A percentile compares a stretch with the other conserved stretches of the same genome.
Conservation (phyloP, 2,329 filamentous ascomycete genomes). For the Juglanconis oblonga region DNA sequence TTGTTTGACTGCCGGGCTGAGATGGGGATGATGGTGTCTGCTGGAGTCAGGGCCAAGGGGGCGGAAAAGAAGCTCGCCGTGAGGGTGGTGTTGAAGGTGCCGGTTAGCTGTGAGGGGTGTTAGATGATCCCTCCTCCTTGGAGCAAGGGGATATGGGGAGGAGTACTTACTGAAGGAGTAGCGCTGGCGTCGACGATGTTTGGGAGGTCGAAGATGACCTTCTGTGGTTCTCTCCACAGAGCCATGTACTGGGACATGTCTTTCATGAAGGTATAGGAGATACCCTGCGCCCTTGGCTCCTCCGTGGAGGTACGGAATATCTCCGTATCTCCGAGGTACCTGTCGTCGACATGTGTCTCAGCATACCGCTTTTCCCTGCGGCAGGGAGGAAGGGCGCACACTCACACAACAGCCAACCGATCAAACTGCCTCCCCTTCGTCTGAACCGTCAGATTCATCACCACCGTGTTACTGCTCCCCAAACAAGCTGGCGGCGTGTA, state of each 20-base stretch:
- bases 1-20: constrained; percentile 50
- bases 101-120: constrained; percentile 37
- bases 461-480: constrained; percentile 56
- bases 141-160: constrained; percentile 32
- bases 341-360: not conserved
- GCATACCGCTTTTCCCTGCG: constrained; percentile 39
- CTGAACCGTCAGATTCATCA: constrained; percentile 64
- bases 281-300: constrained; percentile 58
- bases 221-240: constrained; percentile 58
- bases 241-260: constrained; percentile 61
- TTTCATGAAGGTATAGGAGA: constrained; percentile 63
- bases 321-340: constrained; percentile 61
- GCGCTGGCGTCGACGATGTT: constrained; percentile 55
- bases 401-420: constrained; percentile 53
- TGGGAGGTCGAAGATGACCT: constrained; percentile 64
- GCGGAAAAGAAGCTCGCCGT: constrained; percentile 52
- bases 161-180: not conserved
- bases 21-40: constrained; percentile 66
- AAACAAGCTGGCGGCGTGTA: constrained; percentile 57
- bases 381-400: constrained; percentile 54
- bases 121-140: not conserved
- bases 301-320: constrained; percentile 67
- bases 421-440: constrained; percentile 64
- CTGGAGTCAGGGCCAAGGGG: constrained; percentile 40
- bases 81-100: constrained; percentile 58